Percentiles rank a stretch among this genome's conserved stretches.
These are phyloP conservation scores for Nannizziopsis barbatae DNA, from an alignment of 2,329 filamentous ascomycete genomes.

Conservation along the genomic window DNA sequence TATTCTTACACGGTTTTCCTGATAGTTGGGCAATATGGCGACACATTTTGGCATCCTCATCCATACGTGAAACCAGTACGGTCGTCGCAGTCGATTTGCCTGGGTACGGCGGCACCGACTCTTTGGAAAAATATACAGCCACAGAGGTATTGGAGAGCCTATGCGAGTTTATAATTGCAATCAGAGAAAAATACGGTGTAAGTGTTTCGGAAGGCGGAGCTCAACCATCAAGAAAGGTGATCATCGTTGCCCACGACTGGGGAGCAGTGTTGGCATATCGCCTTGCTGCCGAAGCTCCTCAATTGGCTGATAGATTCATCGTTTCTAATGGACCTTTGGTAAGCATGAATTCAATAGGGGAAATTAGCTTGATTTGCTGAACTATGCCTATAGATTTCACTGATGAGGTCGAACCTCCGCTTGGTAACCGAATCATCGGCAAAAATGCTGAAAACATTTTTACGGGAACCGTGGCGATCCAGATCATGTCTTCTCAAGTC, in stretches of 20 bases:
- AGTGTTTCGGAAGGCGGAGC: slow-evolving; percentile 19
- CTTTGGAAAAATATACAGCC: slow-evolving; percentile 39
- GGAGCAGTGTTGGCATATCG: slow-evolving; percentile 43
- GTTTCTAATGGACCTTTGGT: slow-evolving; percentile 45
- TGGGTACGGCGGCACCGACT: slow-evolving; percentile 48
- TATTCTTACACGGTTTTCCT: slow-evolving; percentile 51
- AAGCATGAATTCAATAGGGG: slow-evolving; percentile 18
- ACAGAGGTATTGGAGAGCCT: slow-evolving; percentile 44
- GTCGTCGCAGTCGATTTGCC: slow-evolving; percentile 48
- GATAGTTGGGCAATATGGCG: slow-evolving; percentile 48
- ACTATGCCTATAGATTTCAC: slow-evolving; percentile 27
- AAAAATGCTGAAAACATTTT: slow-evolving; percentile 43
- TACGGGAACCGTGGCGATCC: slow-evolving; percentile 35
- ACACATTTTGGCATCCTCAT: slow-evolving; percentile 35
- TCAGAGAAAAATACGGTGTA: slow-evolving; percentile 39
- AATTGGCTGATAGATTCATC: slow-evolving; percentile 46
- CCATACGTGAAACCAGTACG: slow-evolving; percentile 31
- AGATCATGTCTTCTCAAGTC: slow-evolving; percentile 38
- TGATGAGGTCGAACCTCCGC: slow-evolving; percentile 34
- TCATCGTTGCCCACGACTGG: slow-evolving; percentile 47
- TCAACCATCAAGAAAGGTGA: slow-evolving; percentile 32
- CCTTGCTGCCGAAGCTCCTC: slow-evolving; percentile 48
- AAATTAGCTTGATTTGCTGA: not conserved
- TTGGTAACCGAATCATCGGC: slow-evolving; percentile 33
- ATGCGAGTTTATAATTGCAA: slow-evolving; percentile 42